Base-by-base conservation (phyloP, 352 stramenopile genomes). In the Globisporangium abappressorium region DNA sequence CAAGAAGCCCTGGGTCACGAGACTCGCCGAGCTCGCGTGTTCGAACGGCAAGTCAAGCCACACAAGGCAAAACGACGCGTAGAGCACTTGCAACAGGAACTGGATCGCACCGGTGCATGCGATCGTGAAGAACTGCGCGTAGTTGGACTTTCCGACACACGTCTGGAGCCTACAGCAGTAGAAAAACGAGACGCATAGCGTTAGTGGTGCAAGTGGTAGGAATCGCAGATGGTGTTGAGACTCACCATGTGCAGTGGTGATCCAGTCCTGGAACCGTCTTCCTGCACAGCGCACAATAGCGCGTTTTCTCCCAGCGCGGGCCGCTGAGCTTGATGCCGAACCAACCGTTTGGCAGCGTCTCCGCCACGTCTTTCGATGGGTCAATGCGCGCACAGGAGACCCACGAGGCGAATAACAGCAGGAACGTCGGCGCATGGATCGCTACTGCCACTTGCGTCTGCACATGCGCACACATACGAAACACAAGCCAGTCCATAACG, bases 121-220 rank as follows among this genome's bases (percentile, higher is more conserved):
- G 63, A 96, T 85, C 24, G 82, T 93, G 68, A 94, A 94, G 66
- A 96, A 96, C 57, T 94, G 86, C n/a, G 76, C 85, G 57, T 96
- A 96, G 61, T 96, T 96, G 46, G 76, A 70, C 65, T 85, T 84
- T 47, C 86, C 88, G 26, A 96, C 85, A 58, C 88, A 96, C 5
- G 86, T 96, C 66, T 96, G 85, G 12, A 96, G 75, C 88, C 82
- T 90, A 57, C 15, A 49, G 15, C 4, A 49, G 41, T 18, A 49
- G 24, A 15, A 2, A 64, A 60, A 12, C 34, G 36, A 5, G 18
- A 57, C 12, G 1, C 7, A 57, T 11, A 14, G 11, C 5, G 51
- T 57, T 33, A 59, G 18, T 8, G 8, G 54, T 15, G 53, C 53
- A 24, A 49, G 38, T 57, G 51, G 26, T 14, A 65, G 38, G 54